phyloP scores from a whole-genome alignment of 1,139 yeast genomes.

The Yamadazyma dushanensis region DNA sequence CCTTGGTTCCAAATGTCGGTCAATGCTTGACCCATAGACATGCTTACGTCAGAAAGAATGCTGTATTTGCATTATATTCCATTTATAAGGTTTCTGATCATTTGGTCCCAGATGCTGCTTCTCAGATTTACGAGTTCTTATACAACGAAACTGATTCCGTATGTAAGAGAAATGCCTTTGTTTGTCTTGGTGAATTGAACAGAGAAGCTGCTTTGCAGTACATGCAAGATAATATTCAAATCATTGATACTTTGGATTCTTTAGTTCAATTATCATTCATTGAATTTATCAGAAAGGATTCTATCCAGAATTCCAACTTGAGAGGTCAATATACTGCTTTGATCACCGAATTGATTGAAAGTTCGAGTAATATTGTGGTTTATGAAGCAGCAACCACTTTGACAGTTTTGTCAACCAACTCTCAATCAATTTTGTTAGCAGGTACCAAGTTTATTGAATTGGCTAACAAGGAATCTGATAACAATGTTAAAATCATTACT shows the following conservation, averaged over 20 bases:
- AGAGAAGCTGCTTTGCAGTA: slow-evolving; percentile 83
- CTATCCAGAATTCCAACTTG: slow-evolving; percentile 60
- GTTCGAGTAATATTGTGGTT: slow-evolving; percentile 72
- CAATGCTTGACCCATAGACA: slow-evolving; percentile 93
- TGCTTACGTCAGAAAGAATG: slow-evolving; percentile 97
- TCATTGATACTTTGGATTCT: slow-evolving; percentile 74
- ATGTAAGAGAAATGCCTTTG: slow-evolving; percentile 94
- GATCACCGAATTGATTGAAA: slow-evolving; percentile 71
- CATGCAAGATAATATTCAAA: slow-evolving; percentile 67
- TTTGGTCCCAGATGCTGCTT: slow-evolving; percentile 93
- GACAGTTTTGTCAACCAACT: slow-evolving; percentile 68
- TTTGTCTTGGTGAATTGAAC: slow-evolving; percentile 79
- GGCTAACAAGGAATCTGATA: slow-evolving; percentile 89
- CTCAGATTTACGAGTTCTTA: slow-evolving; percentile 71
- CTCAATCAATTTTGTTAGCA: slow-evolving; percentile 67
- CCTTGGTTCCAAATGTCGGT: slow-evolving; percentile 90
- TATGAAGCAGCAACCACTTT: slow-evolving; percentile 92
- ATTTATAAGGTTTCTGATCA: slow-evolving; percentile 82
- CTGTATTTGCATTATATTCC: slow-evolving; percentile 85
- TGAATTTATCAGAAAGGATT: slow-evolving; percentile 87
- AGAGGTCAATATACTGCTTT: slow-evolving; percentile 72
- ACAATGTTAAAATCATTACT: slow-evolving; percentile 89
- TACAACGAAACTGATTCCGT: slow-evolving; percentile 87
- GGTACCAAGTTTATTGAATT: slow-evolving; percentile 85
- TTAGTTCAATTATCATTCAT: slow-evolving; percentile 85